These are phyloP conservation scores for Scenedesmus sp. DNA, from an alignment of 163 green algal genomes.

Conservation along the genomic window DNA sequence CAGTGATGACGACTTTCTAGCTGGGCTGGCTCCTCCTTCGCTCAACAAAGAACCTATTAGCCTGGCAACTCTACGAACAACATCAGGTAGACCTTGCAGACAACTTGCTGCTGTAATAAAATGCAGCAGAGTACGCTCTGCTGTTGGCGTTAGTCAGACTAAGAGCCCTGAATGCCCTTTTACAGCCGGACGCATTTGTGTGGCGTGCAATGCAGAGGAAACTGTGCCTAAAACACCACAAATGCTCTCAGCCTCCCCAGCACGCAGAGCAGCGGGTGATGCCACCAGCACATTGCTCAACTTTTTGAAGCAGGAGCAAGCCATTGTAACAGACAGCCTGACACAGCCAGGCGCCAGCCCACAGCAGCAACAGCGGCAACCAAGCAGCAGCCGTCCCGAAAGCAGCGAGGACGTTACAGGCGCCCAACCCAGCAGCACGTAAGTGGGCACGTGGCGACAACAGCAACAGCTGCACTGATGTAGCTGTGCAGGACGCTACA, in stretches of 20 bases:
- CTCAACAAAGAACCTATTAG: background rate
- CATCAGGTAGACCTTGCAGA: background rate
- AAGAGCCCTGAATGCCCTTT: background rate
- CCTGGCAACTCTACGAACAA: background rate
- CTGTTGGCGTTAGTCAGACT: background rate
- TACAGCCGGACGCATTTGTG: background rate
- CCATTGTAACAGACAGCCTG: background rate
- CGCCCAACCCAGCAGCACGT: background rate
- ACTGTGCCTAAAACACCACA: conserved; percentile 8
- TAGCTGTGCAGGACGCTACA: background rate
- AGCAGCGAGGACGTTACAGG: background rate
- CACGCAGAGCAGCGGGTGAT: conserved; percentile 18
- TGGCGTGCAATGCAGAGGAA: background rate
- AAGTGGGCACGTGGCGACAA: background rate
- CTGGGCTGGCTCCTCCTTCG: conserved; percentile 44
- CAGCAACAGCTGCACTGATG: background rate
- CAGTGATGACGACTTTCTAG: conserved; percentile 54
- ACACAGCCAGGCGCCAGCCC: background rate
- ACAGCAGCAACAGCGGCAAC: conserved; percentile 11
- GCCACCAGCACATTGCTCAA: conserved; percentile 43
- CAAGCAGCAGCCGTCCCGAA: background rate
- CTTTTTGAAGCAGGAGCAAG: conserved; percentile 51
- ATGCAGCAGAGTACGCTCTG: background rate
- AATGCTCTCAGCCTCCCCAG: background rate
- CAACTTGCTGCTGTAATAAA: background rate